A percentile compares a stretch with the other conserved stretches of the same genome.
These are phyloP conservation scores for Podaxis sp. DNA, from an alignment of 768 basidiomycete species.

Conservation along the genomic window DNA sequence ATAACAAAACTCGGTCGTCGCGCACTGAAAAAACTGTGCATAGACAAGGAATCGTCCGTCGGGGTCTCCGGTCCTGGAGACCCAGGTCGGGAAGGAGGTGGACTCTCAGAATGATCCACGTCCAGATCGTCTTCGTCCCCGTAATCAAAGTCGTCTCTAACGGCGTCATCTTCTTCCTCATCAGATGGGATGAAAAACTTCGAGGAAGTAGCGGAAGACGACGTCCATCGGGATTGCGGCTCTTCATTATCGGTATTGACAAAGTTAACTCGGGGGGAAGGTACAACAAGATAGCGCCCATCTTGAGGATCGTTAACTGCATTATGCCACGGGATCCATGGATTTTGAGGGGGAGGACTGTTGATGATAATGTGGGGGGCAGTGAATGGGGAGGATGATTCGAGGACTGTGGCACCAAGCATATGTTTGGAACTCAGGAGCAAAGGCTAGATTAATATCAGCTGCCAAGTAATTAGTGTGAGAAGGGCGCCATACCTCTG, in stretches of 20 bases:
- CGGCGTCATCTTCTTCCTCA: conserved; percentile 13
- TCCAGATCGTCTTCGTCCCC: conserved; percentile 14
- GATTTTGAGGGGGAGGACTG: conserved; percentile 32
- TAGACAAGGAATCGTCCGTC: conserved; percentile 9
- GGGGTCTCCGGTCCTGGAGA: conserved; percentile 20
- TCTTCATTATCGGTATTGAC: conserved; percentile 18
- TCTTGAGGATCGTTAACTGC: conserved; percentile 32
- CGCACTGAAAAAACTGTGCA: conserved; percentile 3
- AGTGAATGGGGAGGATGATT: conserved; percentile 37
- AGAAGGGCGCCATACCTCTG: conserved; percentile 31
- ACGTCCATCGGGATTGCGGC: neutral
- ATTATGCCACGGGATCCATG: conserved; percentile 33
- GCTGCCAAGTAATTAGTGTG: neutral
- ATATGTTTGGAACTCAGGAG: conserved; percentile 20
- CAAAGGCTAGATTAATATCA: conserved; percentile 24
- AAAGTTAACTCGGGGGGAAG: conserved; percentile 19
- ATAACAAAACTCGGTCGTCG: conserved; percentile 4
- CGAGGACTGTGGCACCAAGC: conserved; percentile 33
- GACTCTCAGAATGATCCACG: conserved; percentile 8
- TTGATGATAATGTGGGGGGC: conserved; percentile 44
- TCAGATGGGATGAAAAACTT: conserved; percentile 6
- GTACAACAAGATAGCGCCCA: conserved; percentile 29
- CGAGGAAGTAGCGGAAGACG: conserved; percentile 4
- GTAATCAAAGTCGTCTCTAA: conserved; percentile 12
- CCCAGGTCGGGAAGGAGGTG: conserved; percentile 13